phyloP scores from a whole-genome alignment of 352 stramenopile genomes.

The Globisporangium spinosum region DNA sequence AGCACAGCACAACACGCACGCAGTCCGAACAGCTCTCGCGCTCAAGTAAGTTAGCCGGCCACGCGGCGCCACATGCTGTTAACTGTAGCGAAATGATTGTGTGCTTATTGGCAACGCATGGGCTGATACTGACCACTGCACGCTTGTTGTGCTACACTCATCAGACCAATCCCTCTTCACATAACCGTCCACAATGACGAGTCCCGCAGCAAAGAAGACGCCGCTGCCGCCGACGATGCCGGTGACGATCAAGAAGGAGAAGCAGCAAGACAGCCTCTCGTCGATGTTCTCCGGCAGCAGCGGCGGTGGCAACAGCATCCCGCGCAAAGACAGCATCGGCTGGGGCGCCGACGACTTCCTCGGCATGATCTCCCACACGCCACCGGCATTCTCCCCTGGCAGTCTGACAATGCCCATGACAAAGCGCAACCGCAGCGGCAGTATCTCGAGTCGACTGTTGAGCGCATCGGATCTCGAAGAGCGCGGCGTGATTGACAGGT shows the following conservation, averaged over 20 bases:
- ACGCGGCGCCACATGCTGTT: not conserved
- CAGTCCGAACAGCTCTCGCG: not conserved
- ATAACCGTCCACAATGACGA: conserved; percentile 16
- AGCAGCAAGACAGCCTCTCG: conserved; percentile 23
- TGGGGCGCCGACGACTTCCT: conserved; percentile 84
- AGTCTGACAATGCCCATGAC: conserved; percentile 87
- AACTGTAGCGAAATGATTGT: not conserved
- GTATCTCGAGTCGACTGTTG: conserved; percentile 81
- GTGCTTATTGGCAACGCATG: not conserved
- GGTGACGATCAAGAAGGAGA: conserved; percentile 71
- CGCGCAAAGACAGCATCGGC: conserved; percentile 79
- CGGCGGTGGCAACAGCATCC: conserved; percentile 32
- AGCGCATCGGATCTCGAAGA: conserved; percentile 89
- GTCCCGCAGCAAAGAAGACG: conserved; percentile 35
- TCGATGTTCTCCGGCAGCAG: conserved; percentile 30
- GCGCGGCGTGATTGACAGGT: conserved; percentile 86
- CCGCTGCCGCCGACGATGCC: conserved; percentile 57
- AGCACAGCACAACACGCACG: not conserved
- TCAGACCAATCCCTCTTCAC: not conserved
- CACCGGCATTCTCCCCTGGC: conserved; percentile 87
- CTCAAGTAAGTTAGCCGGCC: not conserved
- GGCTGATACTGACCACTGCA: not conserved
- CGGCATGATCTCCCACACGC: conserved; percentile 88
- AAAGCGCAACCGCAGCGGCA: conserved; percentile 80
- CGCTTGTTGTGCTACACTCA: not conserved